These are phyloP conservation scores for Stygiomarasmius scandens DNA, from an alignment of 1,284 basidiomycete genomes.

Conservation along the genomic window DNA sequence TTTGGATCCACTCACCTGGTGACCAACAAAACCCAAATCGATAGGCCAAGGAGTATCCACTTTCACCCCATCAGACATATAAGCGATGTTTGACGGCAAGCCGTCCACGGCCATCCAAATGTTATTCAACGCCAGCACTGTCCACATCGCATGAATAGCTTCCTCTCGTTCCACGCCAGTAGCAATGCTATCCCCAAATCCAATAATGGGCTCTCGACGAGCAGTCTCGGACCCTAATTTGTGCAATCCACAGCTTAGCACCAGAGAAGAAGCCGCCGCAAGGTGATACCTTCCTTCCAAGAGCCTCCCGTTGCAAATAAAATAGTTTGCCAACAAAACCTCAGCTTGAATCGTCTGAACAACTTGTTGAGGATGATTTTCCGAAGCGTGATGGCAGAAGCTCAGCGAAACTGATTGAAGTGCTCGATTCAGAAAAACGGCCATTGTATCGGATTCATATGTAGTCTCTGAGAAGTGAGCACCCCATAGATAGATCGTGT, in stretches of 20 bases:
- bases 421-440: not conserved
- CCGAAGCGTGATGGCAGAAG: not conserved
- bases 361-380: constrained; percentile 24
- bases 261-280: constrained; percentile 12
- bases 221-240: no score
- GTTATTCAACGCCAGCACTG: constrained; percentile 5
- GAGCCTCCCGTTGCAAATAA: constrained; percentile 21
- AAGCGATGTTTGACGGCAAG: not conserved
- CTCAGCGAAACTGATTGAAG: not conserved
- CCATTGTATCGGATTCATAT: not conserved
- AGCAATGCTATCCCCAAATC: not conserved
- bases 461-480: not conserved
- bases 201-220: no score
- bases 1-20: no score
- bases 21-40: not conserved
- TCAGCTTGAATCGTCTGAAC: constrained; percentile 42
- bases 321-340: constrained; percentile 38
- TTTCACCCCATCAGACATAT: constrained; percentile 1
- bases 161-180: constrained; percentile 2
- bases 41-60: constrained; percentile 13
- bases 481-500: not conserved
- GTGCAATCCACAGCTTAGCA: constrained; percentile 10
- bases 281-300: constrained; percentile 17
- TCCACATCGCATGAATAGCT: constrained; percentile 10
- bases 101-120: constrained; percentile 5